Conservation (phyloP, 1,284 basidiomycete species). For the Fistulina hepatica region DNA sequence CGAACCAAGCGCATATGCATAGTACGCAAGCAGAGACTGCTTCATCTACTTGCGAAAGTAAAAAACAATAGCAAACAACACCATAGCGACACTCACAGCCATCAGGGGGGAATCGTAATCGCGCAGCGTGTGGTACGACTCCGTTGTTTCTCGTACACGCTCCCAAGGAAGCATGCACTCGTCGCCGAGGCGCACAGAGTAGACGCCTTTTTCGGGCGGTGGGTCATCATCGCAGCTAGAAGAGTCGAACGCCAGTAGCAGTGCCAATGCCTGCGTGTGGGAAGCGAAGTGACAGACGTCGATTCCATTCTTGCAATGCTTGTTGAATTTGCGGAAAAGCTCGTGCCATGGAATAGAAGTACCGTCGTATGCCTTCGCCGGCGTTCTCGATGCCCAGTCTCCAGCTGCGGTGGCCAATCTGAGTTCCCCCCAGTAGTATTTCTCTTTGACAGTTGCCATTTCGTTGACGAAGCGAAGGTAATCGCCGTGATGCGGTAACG, state of each 20-base stretch:
- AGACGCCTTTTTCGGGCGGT: slow-evolving; percentile 21
- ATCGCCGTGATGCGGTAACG: too few relatives aligned
- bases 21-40: slow-evolving; percentile 59
- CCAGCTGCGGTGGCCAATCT: slow-evolving; percentile 56
- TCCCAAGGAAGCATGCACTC: slow-evolving; percentile 50
- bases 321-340: slow-evolving; percentile 79
- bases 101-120: slow-evolving; percentile 39
- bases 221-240: slow-evolving; percentile 36
- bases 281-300: slow-evolving; percentile 58
- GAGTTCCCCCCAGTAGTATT: slow-evolving; percentile 66
- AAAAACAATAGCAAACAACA: slow-evolving; percentile 8
- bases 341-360: slow-evolving; percentile 62
- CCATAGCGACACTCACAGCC: slow-evolving; percentile 39
- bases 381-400: slow-evolving; percentile 47
- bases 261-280: slow-evolving; percentile 52
- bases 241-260: slow-evolving; percentile 41
- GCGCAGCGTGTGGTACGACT: slow-evolving; percentile 42
- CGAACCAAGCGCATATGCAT: slow-evolving; percentile 62
- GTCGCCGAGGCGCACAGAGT: slow-evolving; percentile 34
- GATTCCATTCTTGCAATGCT: slow-evolving; percentile 56
- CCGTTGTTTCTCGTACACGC: slow-evolving; percentile 39
- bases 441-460: slow-evolving; percentile 36
- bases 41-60: slow-evolving; percentile 33
- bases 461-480: not conserved
- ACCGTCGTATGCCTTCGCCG: slow-evolving; percentile 56